Conservation (phyloP, 2,329 filamentous ascomycete genomes). For the Aspergillus spinulosporus region DNA sequence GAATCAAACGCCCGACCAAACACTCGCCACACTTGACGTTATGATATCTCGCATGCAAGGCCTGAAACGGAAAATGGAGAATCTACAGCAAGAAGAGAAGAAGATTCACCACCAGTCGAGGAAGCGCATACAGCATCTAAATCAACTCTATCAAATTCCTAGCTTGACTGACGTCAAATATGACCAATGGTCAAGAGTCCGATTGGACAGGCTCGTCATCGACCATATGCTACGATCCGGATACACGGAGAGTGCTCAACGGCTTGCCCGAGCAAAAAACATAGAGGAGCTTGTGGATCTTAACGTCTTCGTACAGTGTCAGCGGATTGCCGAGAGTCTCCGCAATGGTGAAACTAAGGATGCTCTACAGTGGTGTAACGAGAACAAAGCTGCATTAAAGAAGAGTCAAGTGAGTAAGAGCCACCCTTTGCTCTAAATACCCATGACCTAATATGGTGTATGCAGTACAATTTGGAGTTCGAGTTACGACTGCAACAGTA, state of each 20-base stretch:
- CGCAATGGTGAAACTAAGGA: slow-evolving; percentile 70
- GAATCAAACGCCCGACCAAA: slow-evolving; percentile 64
- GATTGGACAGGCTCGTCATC: slow-evolving; percentile 80
- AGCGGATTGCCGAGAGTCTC: slow-evolving; percentile 72
- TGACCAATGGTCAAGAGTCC: slow-evolving; percentile 79
- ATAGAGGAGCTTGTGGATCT: slow-evolving; percentile 85
- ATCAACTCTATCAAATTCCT: slow-evolving; percentile 75
- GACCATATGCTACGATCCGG: slow-evolving; percentile 87
- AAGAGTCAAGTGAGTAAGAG: slow-evolving; percentile 69
- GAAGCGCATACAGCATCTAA: slow-evolving; percentile 76
- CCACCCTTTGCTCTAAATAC: too few species aligned
- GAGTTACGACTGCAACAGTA: slow-evolving; percentile 93
- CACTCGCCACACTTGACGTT: slow-evolving; percentile 76
- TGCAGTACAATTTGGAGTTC: slow-evolving; percentile 80
- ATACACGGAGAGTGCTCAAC: slow-evolving; percentile 73
- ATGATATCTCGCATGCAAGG: slow-evolving; percentile 84
- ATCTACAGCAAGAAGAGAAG: slow-evolving; percentile 75
- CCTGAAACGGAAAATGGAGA: slow-evolving; percentile 81
- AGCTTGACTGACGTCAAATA: slow-evolving; percentile 90
- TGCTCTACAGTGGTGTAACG: slow-evolving; percentile 84
- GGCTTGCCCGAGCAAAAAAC: slow-evolving; percentile 70
- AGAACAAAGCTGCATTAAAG: slow-evolving; percentile 89
- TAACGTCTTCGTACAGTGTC: slow-evolving; percentile 81
- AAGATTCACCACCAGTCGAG: slow-evolving; percentile 72
- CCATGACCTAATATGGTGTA: background rate